Conservation (phyloP, 2,329 filamentous ascomycete species). For the Nemania sp. region DNA sequence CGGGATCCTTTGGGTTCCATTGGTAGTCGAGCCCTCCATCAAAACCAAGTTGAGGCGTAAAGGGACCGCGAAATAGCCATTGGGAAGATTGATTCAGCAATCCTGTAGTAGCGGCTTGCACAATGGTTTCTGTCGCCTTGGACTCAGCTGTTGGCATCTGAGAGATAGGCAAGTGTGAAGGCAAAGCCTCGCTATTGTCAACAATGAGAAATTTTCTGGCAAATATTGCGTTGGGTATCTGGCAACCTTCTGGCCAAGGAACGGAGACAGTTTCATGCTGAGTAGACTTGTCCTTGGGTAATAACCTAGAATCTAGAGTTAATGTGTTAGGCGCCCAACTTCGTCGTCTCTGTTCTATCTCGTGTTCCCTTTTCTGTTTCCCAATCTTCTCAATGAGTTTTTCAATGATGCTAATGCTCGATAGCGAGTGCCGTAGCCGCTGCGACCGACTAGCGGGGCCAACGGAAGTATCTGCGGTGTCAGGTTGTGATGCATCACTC, state of each 20-base stretch:
- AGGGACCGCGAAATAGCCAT: constrained; percentile 48
- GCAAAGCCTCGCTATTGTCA: constrained; percentile 40
- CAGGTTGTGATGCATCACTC: constrained; percentile 27
- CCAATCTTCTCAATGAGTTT: constrained; percentile 29
- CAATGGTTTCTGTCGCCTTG: constrained; percentile 45
- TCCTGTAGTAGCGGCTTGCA: constrained; percentile 37
- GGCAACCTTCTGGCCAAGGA: constrained; percentile 43
- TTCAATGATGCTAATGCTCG: constrained; percentile 32
- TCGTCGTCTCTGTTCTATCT: constrained; percentile 34
- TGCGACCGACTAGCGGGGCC: constrained; percentile 25
- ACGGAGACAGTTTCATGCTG: constrained; percentile 23
- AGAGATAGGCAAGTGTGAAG: constrained; percentile 40
- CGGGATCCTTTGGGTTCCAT: constrained; percentile 38
- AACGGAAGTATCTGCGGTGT: constrained; percentile 29
- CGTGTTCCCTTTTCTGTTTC: constrained; percentile 28
- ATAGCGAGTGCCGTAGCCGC: constrained; percentile 30
- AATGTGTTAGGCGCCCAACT: constrained; percentile 38
- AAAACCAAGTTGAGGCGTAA: constrained; percentile 51
- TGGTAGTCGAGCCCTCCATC: constrained; percentile 51
- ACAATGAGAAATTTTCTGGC: constrained; percentile 49
- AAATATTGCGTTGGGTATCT: constrained; percentile 51
- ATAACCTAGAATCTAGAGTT: constrained; percentile 29
- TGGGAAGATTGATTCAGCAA: constrained; percentile 33
- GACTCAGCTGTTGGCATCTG: constrained; percentile 50
- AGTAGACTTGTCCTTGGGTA: constrained; percentile 28